A percentile compares a stretch with the other conserved stretches of the same genome.
phyloP scores from a whole-genome alignment of 2,329 filamentous ascomycete species.

The Claviceps arundinis region DNA sequence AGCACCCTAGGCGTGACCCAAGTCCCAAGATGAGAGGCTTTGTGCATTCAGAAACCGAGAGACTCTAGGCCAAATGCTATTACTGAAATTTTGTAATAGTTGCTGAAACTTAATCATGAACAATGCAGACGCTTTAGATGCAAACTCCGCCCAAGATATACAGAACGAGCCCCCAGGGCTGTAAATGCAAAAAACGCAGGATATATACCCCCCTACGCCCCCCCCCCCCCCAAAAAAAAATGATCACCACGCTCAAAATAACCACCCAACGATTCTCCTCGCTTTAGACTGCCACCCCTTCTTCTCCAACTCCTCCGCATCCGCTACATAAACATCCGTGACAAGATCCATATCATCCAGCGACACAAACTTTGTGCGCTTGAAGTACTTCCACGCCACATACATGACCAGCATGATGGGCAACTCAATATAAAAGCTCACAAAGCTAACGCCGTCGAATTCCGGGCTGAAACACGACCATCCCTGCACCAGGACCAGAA shows the following conservation, averaged over 20 bases:
- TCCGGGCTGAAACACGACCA: slow-evolving; percentile 48
- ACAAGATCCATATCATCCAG: slow-evolving; percentile 49
- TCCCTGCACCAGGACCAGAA: slow-evolving; percentile 50
- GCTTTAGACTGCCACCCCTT: slow-evolving; percentile 34
- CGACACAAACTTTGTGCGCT: slow-evolving; percentile 45
- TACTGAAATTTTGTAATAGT: too few species aligned
- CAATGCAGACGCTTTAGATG: too few species aligned
- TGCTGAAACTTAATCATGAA: too few species aligned
- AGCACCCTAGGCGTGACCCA: too few species aligned
- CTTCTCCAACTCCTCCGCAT: slow-evolving; percentile 14
- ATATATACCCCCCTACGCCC: too few species aligned
- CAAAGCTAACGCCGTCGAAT: slow-evolving; percentile 46
- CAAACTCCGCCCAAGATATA: too few species aligned
- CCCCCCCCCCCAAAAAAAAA: too few species aligned
- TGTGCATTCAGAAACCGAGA: too few species aligned
- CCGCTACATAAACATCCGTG: slow-evolving; percentile 44
- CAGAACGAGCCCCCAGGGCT: background rate
- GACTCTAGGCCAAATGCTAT: too few species aligned
- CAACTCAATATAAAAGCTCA: slow-evolving; percentile 51
- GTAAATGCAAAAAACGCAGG: background rate
- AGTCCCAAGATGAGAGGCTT: too few species aligned
- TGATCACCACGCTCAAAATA: slow-evolving; percentile 13
- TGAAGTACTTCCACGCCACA: slow-evolving; percentile 56
- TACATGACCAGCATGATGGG: slow-evolving; percentile 51
- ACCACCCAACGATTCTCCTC: slow-evolving; percentile 19